Conservation (phyloP, 169 alveolate species). For the Condylostoma magnum region DNA sequence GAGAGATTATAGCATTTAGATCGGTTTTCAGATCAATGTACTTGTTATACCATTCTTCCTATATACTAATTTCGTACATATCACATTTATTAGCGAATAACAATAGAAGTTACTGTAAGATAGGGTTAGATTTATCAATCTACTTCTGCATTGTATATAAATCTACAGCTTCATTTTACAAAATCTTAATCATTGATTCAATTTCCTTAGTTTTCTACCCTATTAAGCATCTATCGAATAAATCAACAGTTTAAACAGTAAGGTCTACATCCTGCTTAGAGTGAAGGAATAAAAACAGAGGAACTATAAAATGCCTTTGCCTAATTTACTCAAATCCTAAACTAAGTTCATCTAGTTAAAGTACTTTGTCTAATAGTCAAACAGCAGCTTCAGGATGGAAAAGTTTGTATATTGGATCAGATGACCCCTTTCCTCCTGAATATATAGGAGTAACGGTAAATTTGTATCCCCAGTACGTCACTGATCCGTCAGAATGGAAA, state of each 20-base stretch:
- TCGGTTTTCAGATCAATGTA: neutral
- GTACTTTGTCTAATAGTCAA: neutral
- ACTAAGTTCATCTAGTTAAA: neutral
- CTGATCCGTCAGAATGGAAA: conserved; percentile 26
- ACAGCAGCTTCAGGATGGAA: conserved; percentile 16
- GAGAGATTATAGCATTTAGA: neutral
- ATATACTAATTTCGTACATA: neutral
- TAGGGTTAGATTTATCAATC: neutral
- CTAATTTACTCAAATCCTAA: neutral
- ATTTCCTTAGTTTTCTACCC: neutral
- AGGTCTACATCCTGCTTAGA: neutral
- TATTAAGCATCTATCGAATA: neutral
- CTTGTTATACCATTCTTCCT: neutral
- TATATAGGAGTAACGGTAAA: conserved; percentile 19
- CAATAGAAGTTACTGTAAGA: neutral
- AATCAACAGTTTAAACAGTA: neutral
- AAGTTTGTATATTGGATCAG: too few species aligned
- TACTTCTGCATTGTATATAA: neutral
- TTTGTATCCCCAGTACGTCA: conserved; percentile 21
- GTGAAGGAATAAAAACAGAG: neutral
- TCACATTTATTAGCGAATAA: neutral
- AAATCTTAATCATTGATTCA: neutral
- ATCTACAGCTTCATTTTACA: neutral
- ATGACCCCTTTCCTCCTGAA: neutral
- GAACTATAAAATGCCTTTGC: neutral